Percentiles rank a stretch among this genome's conserved stretches.
Conservation (phyloP, 352 stramenopile genomes). For the Globisporangium uncinulatum region DNA sequence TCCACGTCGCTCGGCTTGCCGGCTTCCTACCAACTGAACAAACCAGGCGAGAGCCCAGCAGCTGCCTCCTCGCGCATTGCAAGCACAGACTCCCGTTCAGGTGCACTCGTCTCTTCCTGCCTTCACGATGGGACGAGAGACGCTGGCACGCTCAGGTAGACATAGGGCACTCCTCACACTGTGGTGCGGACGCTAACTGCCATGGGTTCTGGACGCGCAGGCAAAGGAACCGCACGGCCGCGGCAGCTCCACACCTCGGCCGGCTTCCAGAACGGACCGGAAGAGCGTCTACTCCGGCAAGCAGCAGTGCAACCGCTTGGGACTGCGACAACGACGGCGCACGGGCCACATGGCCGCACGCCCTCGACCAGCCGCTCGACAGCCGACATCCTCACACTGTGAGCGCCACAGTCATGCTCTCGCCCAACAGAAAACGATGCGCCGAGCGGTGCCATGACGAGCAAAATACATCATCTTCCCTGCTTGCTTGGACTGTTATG, state of each 20-base stretch:
- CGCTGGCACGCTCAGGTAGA: neutral
- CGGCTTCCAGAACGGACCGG: conserved; percentile 35
- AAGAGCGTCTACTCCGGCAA: conserved; percentile 36
- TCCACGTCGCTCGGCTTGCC: conserved; percentile 50
- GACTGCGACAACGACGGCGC: conserved; percentile 8
- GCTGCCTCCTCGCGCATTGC: neutral
- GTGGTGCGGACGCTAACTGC: no score
- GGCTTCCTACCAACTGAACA: conserved; percentile 10
- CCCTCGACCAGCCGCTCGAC: conserved; percentile 4
- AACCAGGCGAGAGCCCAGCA: neutral
- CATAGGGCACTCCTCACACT: neutral
- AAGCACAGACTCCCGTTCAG: conserved; percentile 7
- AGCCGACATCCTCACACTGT: conserved; percentile 67
- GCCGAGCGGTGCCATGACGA: conserved; percentile 14
- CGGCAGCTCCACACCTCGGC: conserved; percentile 54
- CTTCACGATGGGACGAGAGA: no score
- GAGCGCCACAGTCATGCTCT: neutral
- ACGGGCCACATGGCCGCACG: neutral
- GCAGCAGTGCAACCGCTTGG: conserved; percentile 24
- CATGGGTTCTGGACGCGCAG: neutral
- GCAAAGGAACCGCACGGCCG: conserved; percentile 4
- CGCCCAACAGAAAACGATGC: conserved; percentile 6
- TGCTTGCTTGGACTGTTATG: conserved; percentile 16
- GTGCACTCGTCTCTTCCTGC: conserved; percentile 1
- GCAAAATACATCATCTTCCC: conserved; percentile 52